phyloP scores from a whole-genome alignment of 352 stramenopile genomes.

The Globisporangium orthogonon region DNA sequence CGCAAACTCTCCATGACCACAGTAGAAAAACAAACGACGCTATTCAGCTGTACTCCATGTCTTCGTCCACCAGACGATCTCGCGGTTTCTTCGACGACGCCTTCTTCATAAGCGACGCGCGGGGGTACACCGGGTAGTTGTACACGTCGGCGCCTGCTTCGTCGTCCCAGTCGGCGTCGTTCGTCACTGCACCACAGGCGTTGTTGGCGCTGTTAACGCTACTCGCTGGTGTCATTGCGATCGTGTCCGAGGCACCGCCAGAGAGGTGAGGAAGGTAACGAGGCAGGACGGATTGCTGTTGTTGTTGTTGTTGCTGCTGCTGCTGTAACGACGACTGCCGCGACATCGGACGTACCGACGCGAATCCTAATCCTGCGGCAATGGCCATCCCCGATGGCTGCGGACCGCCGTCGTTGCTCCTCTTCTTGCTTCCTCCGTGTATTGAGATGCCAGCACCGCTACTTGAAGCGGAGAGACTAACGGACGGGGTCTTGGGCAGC shows the following conservation, averaged over 20 bases:
- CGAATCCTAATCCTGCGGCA: slow-evolving; percentile 18
- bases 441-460: slow-evolving; percentile 9
- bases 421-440: slow-evolving; percentile 28
- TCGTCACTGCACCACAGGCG: neutral
- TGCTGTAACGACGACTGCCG: slow-evolving; percentile 21
- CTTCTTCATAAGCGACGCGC: slow-evolving; percentile 28
- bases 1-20: neutral
- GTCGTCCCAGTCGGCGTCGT: slow-evolving; percentile 19
- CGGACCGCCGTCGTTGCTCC: slow-evolving; percentile 11
- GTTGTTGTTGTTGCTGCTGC: slow-evolving; percentile 22
- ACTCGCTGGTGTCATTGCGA: neutral
- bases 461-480: neutral
- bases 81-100: slow-evolving; percentile 41
- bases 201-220: neutral
- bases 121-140: slow-evolving; percentile 53
- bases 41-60: slow-evolving; percentile 50
- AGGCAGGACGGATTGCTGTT: slow-evolving; percentile 17
- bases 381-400: slow-evolving; percentile 13
- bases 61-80: slow-evolving; percentile 32
- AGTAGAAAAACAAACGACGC: neutral
- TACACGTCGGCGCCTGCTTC: slow-evolving; percentile 27
- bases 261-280: slow-evolving; percentile 42
- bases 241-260: slow-evolving; percentile 19
- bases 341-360: slow-evolving; percentile 36
- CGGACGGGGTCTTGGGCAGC: slow-evolving; percentile 23